phyloP scores from a whole-genome alignment of 768 basidiomycete species.

The Mycena vulgaris region DNA sequence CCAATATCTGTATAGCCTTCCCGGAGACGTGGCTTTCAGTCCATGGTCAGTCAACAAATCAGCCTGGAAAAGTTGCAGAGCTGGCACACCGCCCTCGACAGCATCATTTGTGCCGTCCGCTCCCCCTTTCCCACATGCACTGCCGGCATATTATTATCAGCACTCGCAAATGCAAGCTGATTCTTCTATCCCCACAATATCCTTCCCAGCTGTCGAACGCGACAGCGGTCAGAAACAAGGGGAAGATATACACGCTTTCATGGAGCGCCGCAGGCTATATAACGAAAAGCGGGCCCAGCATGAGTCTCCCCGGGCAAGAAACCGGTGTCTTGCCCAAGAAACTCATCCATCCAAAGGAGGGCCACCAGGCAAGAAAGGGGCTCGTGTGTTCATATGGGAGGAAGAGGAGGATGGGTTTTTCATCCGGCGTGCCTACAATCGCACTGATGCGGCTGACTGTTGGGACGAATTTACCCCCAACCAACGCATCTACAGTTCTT shows the following conservation, averaged over 20 bases:
- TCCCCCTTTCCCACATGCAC: slow-evolving; percentile 18
- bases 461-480: slow-evolving; percentile 34
- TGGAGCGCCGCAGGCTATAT: slow-evolving; percentile 27
- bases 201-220: slow-evolving; percentile 29
- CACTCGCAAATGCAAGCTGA: not conserved
- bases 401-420: slow-evolving; percentile 30
- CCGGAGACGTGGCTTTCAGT: slow-evolving; percentile 24
- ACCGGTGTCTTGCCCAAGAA: slow-evolving; percentile 20
- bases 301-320: slow-evolving; percentile 18
- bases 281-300: slow-evolving; percentile 26
- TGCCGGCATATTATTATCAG: slow-evolving; percentile 1
- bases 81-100: not conserved
- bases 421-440: slow-evolving; percentile 27
- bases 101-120: not conserved
- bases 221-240: slow-evolving; percentile 33
- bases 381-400: slow-evolving; percentile 37
- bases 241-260: slow-evolving; percentile 29
- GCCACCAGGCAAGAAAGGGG: slow-evolving; percentile 28
- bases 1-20: slow-evolving; percentile 4
- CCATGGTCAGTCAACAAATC: slow-evolving; percentile 4
- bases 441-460: slow-evolving; percentile 11
- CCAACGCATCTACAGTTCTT: slow-evolving; percentile 31
- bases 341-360: slow-evolving; percentile 17
- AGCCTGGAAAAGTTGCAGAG: slow-evolving; percentile 11
- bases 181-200: not conserved